Conservation (phyloP, 2,329 filamentous ascomycete species). For the Colletotrichum simmondsii region DNA sequence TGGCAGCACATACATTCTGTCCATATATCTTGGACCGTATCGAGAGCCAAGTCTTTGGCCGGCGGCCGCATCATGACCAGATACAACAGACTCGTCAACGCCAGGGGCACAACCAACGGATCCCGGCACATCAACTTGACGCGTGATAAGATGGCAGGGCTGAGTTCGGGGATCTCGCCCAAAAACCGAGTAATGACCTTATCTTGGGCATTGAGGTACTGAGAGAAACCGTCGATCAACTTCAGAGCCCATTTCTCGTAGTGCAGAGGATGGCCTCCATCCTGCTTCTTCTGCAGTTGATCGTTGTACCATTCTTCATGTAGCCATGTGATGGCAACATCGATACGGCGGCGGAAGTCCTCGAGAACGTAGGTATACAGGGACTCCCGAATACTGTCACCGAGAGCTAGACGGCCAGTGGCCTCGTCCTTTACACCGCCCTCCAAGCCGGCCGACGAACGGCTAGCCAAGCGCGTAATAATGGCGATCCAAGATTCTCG, state of each 20-base stretch:
- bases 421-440: constrained; percentile 69
- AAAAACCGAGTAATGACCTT: constrained; percentile 91
- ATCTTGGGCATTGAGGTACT: constrained; percentile 91
- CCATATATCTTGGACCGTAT: constrained; percentile 75
- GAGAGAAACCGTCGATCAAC: constrained; percentile 88
- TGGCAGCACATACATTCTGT: constrained; percentile 65
- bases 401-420: constrained; percentile 59
- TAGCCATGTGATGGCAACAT: constrained; percentile 91
- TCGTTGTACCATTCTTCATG: constrained; percentile 99
- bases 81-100: constrained; percentile 73
- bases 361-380: constrained; percentile 89
- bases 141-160: constrained; percentile 75
- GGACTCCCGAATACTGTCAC: constrained; percentile 79
- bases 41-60: constrained; percentile 70
- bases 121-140: constrained; percentile 76
- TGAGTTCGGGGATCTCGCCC: constrained; percentile 88
- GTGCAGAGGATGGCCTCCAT: constrained; percentile 65
- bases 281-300: constrained; percentile 57
- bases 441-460: constrained; percentile 78
- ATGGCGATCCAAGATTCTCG: constrained; percentile 93
- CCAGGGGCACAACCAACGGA: constrained; percentile 71
- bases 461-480: constrained; percentile 84
- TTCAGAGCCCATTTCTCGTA: constrained; percentile 84
- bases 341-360: constrained; percentile 90
- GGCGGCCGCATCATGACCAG: constrained; percentile 76